Evolutionary conservation across 345 rosid species (phyloP).

Genomic region (Arabis hirsuta): DNA sequence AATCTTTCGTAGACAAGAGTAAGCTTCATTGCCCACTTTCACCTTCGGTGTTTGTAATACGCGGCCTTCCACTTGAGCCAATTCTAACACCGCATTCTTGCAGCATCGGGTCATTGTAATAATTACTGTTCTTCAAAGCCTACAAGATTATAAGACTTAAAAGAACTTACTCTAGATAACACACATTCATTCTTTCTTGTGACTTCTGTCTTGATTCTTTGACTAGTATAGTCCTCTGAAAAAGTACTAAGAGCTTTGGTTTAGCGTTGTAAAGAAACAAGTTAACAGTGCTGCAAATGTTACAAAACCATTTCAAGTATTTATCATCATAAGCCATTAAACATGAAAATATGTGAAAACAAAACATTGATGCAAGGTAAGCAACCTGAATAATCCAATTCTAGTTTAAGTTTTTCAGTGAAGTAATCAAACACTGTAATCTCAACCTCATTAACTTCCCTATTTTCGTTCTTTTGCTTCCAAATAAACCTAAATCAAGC

Average conservation of each 20-base stretch:
- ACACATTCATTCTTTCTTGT: conserved; percentile 60
- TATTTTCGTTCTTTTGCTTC: conserved; percentile 50
- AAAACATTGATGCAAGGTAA: conserved; percentile 75
- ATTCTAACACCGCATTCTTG: conserved; percentile 68
- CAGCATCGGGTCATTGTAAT: conserved; percentile 71
- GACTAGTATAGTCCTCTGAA: conserved; percentile 70
- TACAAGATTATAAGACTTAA: conserved; percentile 29
- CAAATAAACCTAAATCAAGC: conserved; percentile 58
- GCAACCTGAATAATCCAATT: conserved; percentile 55
- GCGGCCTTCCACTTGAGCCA: conserved; percentile 70
- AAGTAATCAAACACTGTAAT: conserved; percentile 74
- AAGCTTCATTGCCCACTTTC: conserved; percentile 66
- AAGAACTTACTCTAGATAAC: conserved; percentile 54
- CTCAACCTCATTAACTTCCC: conserved; percentile 53
- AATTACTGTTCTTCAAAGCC: conserved; percentile 63
- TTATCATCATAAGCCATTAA: no score
- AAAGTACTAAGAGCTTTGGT: conserved; percentile 53
- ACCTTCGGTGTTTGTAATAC: conserved; percentile 77
- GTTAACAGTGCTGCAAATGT: conserved; percentile 58
- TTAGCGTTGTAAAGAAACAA: conserved; percentile 85
- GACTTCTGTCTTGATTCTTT: conserved; percentile 83
- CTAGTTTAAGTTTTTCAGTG: conserved; percentile 54
- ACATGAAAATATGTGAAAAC: neutral
- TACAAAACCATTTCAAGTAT: neutral
- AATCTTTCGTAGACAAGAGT: conserved; percentile 53